Base-by-base conservation (phyloP, 169 alveolate genomes). In the Plasmodium vivax region DNA sequence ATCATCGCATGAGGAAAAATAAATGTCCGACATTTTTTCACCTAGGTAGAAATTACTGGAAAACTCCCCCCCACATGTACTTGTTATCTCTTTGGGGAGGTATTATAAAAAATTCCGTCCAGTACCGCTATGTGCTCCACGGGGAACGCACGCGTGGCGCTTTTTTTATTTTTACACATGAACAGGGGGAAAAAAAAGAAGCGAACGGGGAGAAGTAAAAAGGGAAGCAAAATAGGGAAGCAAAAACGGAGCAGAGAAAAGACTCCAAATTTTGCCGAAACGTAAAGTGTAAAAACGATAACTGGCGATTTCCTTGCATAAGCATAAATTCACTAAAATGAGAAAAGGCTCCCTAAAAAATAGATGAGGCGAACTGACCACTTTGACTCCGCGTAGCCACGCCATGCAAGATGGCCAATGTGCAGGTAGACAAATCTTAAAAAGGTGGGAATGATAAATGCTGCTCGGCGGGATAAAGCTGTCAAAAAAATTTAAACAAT, bases 81-180 rank as follows among this genome's bases (percentile, higher is more conserved):
- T 68, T 68, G 10, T 27, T 68, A 68, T 68, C 4, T 0, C 77
- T 68, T 68, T 68, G 5, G 14, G 38, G 0, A 1, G 38, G 38
- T 68, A 23, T 68, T 68, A 68, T 30, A 68, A 68, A 68, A 27
- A 68, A 68, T 23, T 68, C 27, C 6, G n/a, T 27, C 43, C 14
- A 30, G 38, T 27, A 68, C 36, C 38, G 77, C n/a, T 68, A 27
- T 27, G 32, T 68, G 32, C 77, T 68, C 77, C 32, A 30, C 38
- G 38, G 38, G 3, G 34, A 68, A 68, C 36, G 7, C 32, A 30
- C 77, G 38, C 77, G 38, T 23, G 10, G 43, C 36, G 77, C 27
- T 68, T 68, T 68, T 68, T 68, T 68, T 68, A 68, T 68, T 68
- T 68, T 30, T 68, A 68, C 77, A 68, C 77, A 68, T 68, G 38